Evolutionary conservation across 2,329 filamentous ascomycete genomes (phyloP).

Genomic region (Sclerotinia minor): DNA sequence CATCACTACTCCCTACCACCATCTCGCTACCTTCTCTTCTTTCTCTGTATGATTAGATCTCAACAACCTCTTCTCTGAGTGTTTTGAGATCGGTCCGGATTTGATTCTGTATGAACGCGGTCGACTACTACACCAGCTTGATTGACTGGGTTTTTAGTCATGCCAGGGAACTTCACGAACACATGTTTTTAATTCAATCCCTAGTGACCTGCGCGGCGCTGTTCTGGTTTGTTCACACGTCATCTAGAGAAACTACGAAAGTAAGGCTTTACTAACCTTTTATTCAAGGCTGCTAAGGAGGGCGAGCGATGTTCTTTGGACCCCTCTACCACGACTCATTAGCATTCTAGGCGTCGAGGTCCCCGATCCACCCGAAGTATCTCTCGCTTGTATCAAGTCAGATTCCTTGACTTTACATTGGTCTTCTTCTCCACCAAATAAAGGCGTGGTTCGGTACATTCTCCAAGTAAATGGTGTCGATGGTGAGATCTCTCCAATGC

Average conservation of each 20-base stretch:
- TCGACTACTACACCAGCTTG: slow-evolving; percentile 39
- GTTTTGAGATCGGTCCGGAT: slow-evolving; percentile 24
- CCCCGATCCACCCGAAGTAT: slow-evolving; percentile 83
- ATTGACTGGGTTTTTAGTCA: slow-evolving; percentile 41
- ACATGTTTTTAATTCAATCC: slow-evolving; percentile 42
- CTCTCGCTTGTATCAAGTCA: slow-evolving; percentile 82
- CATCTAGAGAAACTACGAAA: neutral
- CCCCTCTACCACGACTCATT: slow-evolving; percentile 87
- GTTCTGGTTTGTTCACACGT: slow-evolving; percentile 36
- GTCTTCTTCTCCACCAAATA: slow-evolving; percentile 68
- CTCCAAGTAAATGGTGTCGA: slow-evolving; percentile 93
- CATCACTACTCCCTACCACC: neutral
- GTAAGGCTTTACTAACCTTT: slow-evolving; percentile 28
- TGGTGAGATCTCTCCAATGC: slow-evolving; percentile 54
- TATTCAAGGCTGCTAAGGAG: slow-evolving; percentile 73
- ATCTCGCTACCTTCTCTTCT: neutral
- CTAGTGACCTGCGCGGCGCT: slow-evolving; percentile 41
- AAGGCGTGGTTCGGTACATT: slow-evolving; percentile 74
- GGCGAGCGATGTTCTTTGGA: slow-evolving; percentile 84
- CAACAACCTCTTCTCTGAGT: slow-evolving; percentile 24
- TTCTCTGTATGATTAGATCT: neutral
- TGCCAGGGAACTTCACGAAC: slow-evolving; percentile 37
- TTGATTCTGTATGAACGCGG: slow-evolving; percentile 41
- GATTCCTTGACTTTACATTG: slow-evolving; percentile 89
- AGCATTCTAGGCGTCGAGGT: slow-evolving; percentile 92